A percentile compares a stretch with the other conserved stretches of the same genome.
Conservation (phyloP, 164 flowering plant genomes). For the Sextonia rubra region DNA sequence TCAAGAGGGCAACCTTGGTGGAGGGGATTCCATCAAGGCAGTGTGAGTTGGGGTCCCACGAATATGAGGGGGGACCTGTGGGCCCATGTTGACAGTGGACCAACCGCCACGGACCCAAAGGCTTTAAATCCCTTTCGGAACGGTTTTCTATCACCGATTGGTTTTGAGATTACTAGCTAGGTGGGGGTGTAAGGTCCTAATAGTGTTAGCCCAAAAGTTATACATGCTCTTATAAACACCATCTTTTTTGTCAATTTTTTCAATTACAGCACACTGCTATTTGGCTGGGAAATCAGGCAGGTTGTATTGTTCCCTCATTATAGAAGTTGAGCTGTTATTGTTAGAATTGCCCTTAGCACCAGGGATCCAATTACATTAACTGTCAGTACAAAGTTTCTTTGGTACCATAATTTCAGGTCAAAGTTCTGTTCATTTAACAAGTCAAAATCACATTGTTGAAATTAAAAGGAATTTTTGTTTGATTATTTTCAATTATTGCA, state of each 20-base stretch:
- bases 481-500: no score
- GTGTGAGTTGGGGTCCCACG: no score
- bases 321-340: constrained; percentile 16
- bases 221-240: constrained; percentile 79
- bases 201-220: constrained; percentile 77
- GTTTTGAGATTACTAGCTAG: no score
- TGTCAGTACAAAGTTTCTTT: constrained; percentile 20
- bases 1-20: no score
- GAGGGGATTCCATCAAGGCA: no score
- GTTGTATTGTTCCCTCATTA: constrained; percentile 51
- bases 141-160: no score
- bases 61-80: no score
- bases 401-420: constrained; percentile 40
- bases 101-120: no score
- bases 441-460: constrained; percentile 14
- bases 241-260: constrained; percentile 79
- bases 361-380: constrained; percentile 18
- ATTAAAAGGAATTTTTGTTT: no score
- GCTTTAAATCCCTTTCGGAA: no score
- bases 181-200: no score
- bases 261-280: constrained; percentile 62
- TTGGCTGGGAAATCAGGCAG: constrained; percentile 46
- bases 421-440: constrained; percentile 47
- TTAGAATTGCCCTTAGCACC: constrained; percentile 18
- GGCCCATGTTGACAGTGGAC: no score